These are phyloP conservation scores for Tulasnella sp. DNA, from an alignment of 768 basidiomycete species.

Conservation along the genomic window DNA sequence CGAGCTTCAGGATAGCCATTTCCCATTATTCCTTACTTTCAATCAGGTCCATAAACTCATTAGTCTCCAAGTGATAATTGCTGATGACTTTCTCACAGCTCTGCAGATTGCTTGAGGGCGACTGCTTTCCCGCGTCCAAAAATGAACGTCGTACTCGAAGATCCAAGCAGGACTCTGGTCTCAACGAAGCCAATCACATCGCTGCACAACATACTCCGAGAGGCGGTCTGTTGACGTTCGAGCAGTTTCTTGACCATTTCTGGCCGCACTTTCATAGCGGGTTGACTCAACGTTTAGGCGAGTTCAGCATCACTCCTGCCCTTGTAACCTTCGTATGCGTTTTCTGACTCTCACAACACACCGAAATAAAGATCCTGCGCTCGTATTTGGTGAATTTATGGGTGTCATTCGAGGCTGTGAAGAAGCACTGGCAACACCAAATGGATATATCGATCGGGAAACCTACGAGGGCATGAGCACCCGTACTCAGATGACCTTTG, in stretches of 20 bases:
- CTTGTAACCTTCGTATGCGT: not conserved
- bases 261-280: slow-evolving; percentile 49
- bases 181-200: not conserved
- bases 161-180: no score
- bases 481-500: slow-evolving; percentile 36
- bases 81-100: slow-evolving; percentile 32
- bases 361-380: slow-evolving; percentile 3
- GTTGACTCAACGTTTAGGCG: slow-evolving; percentile 45
- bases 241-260: slow-evolving; percentile 39
- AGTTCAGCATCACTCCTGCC: not conserved
- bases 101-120: slow-evolving; percentile 39
- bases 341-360: not conserved
- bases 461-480: slow-evolving; percentile 30
- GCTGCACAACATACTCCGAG: not conserved
- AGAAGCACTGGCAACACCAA: slow-evolving; percentile 29
- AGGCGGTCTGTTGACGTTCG: slow-evolving; percentile 32
- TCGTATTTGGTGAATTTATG: slow-evolving; percentile 16
- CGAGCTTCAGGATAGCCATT: slow-evolving; percentile 8
- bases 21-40: slow-evolving; percentile 15
- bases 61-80: not conserved
- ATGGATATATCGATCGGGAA: slow-evolving; percentile 34
- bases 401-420: slow-evolving; percentile 64
- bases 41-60: slow-evolving; percentile 8
- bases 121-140: slow-evolving; percentile 21
- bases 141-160: not conserved